These are phyloP conservation scores for Erythrobasidium yunnanense DNA, from an alignment of 768 basidiomycete species.

Conservation along the genomic window DNA sequence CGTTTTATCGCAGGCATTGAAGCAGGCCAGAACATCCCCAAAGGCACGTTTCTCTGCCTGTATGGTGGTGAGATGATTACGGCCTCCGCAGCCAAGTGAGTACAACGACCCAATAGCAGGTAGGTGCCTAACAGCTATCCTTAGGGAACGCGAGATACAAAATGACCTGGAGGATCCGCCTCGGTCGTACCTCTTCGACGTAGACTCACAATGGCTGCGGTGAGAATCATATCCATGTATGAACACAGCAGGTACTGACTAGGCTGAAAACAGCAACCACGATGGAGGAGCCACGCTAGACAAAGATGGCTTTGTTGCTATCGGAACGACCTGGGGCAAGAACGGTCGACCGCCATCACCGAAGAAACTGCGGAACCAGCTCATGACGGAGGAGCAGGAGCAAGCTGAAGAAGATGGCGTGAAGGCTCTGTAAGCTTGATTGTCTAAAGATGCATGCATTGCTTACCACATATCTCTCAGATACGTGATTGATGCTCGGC, in stretches of 20 bases:
- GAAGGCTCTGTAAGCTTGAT: background rate
- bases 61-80: constrained; percentile 16
- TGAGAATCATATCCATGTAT: background rate
- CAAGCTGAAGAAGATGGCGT: too few species aligned
- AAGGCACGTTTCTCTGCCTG: constrained; percentile 15
- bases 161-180: background rate
- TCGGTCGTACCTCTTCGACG: constrained; percentile 16
- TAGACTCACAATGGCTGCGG: background rate
- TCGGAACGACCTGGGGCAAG: too few species aligned
- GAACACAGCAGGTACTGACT: too few species aligned
- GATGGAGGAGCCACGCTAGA: too few species aligned
- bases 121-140: background rate
- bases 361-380: too few species aligned
- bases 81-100: background rate
- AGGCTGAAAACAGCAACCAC: too few species aligned
- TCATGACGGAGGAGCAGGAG: too few species aligned
- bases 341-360: background rate
- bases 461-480: too few species aligned
- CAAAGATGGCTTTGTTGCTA: background rate
- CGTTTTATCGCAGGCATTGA: background rate
- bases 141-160: background rate
- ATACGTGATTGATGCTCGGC: constrained; percentile 10
- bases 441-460: too few species aligned
- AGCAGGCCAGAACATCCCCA: background rate
- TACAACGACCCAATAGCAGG: background rate